phyloP scores from a whole-genome alignment of 1,284 basidiomycete genomes.

The Rhodotorula sp. region DNA sequence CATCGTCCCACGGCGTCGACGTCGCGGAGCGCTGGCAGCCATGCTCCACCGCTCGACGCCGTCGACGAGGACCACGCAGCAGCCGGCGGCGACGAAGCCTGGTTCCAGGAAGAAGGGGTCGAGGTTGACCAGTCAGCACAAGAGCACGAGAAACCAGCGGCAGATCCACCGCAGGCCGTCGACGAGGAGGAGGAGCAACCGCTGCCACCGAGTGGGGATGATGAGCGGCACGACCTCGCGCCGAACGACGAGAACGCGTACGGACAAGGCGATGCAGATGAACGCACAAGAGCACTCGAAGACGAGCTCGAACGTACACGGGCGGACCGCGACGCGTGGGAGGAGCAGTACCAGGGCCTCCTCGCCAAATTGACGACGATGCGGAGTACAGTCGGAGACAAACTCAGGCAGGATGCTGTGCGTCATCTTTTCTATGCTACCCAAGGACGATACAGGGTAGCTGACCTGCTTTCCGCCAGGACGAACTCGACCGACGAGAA shows the following conservation, averaged over 20 bases:
- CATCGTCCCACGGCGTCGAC: background rate
- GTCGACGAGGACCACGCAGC: constrained; percentile 8
- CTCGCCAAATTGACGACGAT: constrained; percentile 87
- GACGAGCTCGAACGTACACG: constrained; percentile 40
- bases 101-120: background rate
- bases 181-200: background rate
- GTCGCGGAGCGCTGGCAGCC: background rate
- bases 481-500: constrained; percentile 90
- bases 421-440: constrained; percentile 48
- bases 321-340: constrained; percentile 80
- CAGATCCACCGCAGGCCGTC: background rate
- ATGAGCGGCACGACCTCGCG: background rate
- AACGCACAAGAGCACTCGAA: constrained; percentile 34
- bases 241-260: background rate
- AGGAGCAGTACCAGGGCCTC: constrained; percentile 79
- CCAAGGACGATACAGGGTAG: background rate
- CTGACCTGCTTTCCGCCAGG: constrained; percentile 56
- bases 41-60: background rate
- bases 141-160: background rate
- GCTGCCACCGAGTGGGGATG: background rate
- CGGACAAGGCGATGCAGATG: constrained; percentile 1
- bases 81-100: background rate
- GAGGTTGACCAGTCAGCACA: background rate
- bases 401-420: constrained; percentile 93
- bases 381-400: constrained; percentile 88